phyloP scores from a whole-genome alignment of 495 filamentous ascomycete species.

The Glutinoglossum americanum region DNA sequence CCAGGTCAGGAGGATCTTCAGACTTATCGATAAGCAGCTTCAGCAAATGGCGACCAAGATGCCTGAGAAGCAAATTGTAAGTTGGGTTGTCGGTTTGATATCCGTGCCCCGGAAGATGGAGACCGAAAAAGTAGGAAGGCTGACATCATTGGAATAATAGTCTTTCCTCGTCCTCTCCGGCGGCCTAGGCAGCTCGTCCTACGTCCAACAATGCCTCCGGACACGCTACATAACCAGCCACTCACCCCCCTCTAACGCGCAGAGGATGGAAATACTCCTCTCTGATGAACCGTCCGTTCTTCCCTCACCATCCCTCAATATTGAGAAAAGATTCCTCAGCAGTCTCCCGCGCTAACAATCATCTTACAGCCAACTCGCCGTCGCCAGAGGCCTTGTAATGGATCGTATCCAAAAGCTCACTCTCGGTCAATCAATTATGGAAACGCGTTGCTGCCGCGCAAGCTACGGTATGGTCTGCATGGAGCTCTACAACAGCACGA shows the following conservation, averaged over 20 bases:
- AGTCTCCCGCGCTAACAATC: neutral
- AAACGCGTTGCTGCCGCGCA: conserved; percentile 27
- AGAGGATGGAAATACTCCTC: conserved; percentile 23
- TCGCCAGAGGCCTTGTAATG: conserved; percentile 31
- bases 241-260: conserved; percentile 8
- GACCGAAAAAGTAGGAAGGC: neutral
- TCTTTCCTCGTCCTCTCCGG: conserved; percentile 38
- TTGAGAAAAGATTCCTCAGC: neutral
- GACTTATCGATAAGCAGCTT: conserved; percentile 31
- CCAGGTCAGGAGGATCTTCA: conserved; percentile 30
- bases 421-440: conserved; percentile 21
- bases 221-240: conserved; percentile 7
- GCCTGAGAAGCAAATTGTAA: conserved; percentile 26
- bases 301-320: neutral
- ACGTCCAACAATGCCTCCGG: conserved; percentile 20
- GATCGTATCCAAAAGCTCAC: conserved; percentile 30
- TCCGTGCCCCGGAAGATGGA: no score
- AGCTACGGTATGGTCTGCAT: conserved; percentile 33
- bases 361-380: conserved; percentile 27
- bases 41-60: conserved; percentile 24
- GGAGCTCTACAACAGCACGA: conserved; percentile 22
- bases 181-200: conserved; percentile 42
- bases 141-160: conserved; percentile 8
- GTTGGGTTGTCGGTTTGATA: no score
- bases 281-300: conserved; percentile 29